These are phyloP conservation scores for Aechmea fasciata DNA, from an alignment of 176 grass and related monocot genomes.

Conservation along the genomic window DNA sequence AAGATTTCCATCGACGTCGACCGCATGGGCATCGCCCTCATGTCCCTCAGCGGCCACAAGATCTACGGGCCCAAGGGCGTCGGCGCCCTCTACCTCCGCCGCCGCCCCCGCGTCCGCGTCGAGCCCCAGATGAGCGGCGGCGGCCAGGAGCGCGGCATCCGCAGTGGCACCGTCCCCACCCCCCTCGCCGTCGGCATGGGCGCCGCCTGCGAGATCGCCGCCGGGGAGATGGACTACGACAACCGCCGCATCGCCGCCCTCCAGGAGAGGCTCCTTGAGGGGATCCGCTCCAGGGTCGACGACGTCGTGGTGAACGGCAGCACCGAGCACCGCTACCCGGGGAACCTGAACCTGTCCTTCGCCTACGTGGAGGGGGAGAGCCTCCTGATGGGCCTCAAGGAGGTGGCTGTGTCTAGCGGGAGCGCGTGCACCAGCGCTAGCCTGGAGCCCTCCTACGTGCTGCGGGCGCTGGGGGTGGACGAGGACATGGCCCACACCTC, in stretches of 20 bases:
- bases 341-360: constrained; percentile 86
- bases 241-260: constrained; percentile 25
- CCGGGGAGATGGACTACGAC: constrained; percentile 84
- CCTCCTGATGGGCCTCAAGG: constrained; percentile 90
- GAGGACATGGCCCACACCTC: constrained; percentile 98
- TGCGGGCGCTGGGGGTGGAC: constrained; percentile 75
- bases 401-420: constrained; percentile 88
- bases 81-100: constrained; percentile 72
- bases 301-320: constrained; percentile 82
- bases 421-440: constrained; percentile 95
- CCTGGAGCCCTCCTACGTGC: constrained; percentile 77
- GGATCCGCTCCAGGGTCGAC: constrained; percentile 50
- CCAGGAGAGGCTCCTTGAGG: constrained; percentile 52
- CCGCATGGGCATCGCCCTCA: constrained; percentile 72
- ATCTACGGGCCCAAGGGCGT: constrained; percentile 95
- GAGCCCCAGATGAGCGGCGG: constrained; percentile 94
- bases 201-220: constrained; percentile 67
- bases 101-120: constrained; percentile 76
- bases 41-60: constrained; percentile 85
- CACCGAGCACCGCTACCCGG: constrained; percentile 79
- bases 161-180: constrained; percentile 79
- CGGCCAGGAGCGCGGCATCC: constrained; percentile 85
- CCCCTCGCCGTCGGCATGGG: constrained; percentile 77
- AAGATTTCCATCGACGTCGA: constrained; percentile 79
- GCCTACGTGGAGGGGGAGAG: constrained; percentile 92